A percentile compares a stretch with the other conserved stretches of the same genome.
phyloP scores from a whole-genome alignment of 2,329 filamentous ascomycete genomes.

The Fonsecaea multimorphosa region DNA sequence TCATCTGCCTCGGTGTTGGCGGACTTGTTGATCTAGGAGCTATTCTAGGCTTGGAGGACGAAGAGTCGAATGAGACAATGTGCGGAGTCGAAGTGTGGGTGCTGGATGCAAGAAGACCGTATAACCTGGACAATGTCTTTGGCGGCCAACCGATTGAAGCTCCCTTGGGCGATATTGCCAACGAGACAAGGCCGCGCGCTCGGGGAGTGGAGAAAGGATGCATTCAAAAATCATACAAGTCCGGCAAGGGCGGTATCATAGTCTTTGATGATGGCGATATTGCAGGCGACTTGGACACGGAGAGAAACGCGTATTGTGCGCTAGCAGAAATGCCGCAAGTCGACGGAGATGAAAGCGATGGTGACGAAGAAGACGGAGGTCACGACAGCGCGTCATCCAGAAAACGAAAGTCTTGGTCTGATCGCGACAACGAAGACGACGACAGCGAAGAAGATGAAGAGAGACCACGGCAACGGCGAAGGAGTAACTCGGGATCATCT shows the following conservation, averaged over 20 bases:
- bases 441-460: slow-evolving; percentile 72
- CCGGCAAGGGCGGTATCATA: slow-evolving; percentile 84
- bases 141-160: slow-evolving; percentile 61
- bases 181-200: slow-evolving; percentile 56
- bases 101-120: slow-evolving; percentile 86
- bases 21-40: slow-evolving; percentile 87
- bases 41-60: slow-evolving; percentile 74
- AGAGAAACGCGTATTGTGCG: slow-evolving; percentile 83
- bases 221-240: slow-evolving; percentile 73
- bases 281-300: slow-evolving; percentile 74
- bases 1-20: slow-evolving; percentile 90
- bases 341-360: slow-evolving; percentile 72
- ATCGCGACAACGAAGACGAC: slow-evolving; percentile 67
- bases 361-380: slow-evolving; percentile 62
- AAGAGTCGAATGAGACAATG: slow-evolving; percentile 52
- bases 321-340: slow-evolving; percentile 89
- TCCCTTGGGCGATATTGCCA: slow-evolving; percentile 54
- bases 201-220: slow-evolving; percentile 74
- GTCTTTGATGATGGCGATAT: slow-evolving; percentile 98
- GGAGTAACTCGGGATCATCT: slow-evolving; percentile 75
- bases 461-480: slow-evolving; percentile 76
- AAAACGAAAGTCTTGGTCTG: slow-evolving; percentile 82
- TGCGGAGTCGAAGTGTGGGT: slow-evolving; percentile 70
- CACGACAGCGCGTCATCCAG: slow-evolving; percentile 60
- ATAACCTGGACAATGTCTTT: slow-evolving; percentile 95